phyloP scores from a whole-genome alignment of 441 rosid genomes.

The Macaranga tanarius region DNA sequence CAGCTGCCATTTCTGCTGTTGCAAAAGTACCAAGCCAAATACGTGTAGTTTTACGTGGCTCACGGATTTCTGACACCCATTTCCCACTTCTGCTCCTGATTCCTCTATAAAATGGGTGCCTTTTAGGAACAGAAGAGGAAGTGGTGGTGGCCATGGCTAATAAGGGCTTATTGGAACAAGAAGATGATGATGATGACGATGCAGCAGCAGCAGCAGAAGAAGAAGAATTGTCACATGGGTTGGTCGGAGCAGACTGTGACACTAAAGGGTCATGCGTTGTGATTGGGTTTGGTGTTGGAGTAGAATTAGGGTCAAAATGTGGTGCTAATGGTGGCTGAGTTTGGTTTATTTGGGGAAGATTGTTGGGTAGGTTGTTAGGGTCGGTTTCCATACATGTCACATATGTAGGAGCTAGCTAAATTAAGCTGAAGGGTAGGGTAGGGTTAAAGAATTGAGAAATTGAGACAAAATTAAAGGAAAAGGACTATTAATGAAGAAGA shows the following conservation, averaged over 20 bases:
- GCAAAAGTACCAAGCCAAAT: conserved; percentile 91
- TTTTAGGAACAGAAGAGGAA: conserved; percentile 27
- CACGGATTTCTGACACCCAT: conserved; percentile 92
- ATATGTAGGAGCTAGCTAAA: no score
- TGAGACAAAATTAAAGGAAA: not conserved
- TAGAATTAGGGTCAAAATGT: conserved; percentile 18
- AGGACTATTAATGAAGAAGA: not conserved
- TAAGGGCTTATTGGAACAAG: conserved; percentile 1
- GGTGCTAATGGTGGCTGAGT: conserved; percentile 17
- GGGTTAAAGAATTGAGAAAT: not conserved
- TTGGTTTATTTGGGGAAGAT: conserved; percentile 32
- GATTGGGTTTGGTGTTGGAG: not conserved
- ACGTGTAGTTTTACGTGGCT: conserved; percentile 78
- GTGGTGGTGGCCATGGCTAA: conserved; percentile 24
- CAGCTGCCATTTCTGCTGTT: conserved; percentile 75
- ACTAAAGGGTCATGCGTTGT: conserved; percentile 18
- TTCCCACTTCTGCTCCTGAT: conserved; percentile 73
- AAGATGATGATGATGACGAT: no score
- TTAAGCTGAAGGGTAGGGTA: no score
- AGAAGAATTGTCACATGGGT: conserved; percentile 25
- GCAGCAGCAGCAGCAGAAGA: no score
- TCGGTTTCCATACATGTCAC: conserved; percentile 31
- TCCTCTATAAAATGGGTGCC: conserved; percentile 58
- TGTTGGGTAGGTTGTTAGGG: conserved; percentile 30
- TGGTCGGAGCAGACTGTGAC: conserved; percentile 23